These are phyloP conservation scores for Mytilinidion resinicola DNA, from an alignment of 495 filamentous ascomycete genomes.

Conservation along the genomic window DNA sequence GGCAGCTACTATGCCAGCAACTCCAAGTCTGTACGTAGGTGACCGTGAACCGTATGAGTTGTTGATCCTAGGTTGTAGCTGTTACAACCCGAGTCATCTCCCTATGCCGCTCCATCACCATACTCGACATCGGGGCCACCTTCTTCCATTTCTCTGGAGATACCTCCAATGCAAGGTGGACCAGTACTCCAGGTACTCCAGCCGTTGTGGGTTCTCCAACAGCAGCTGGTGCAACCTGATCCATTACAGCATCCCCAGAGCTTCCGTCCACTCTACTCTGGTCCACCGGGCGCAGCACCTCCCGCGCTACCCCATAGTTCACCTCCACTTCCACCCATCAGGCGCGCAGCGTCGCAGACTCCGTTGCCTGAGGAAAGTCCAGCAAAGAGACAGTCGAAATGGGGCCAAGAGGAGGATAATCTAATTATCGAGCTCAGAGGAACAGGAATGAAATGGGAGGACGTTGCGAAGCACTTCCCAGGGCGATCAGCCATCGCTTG, in stretches of 20 bases:
- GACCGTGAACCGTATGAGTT: too few relatives aligned
- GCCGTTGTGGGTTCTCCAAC: slow-evolving; percentile 21
- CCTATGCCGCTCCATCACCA: neutral
- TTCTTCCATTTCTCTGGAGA: slow-evolving; percentile 2
- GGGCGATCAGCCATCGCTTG: too few relatives aligned
- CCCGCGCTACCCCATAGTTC: slow-evolving; percentile 14
- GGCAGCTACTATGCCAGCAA: too few relatives aligned
- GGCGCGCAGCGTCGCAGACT: slow-evolving; percentile 44
- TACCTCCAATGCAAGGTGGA: slow-evolving; percentile 19
- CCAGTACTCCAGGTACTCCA: slow-evolving; percentile 24
- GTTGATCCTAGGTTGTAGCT: too few relatives aligned
- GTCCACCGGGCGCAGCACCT: slow-evolving; percentile 8
- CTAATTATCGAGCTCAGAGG: too few relatives aligned
- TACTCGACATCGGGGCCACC: slow-evolving; percentile 15
- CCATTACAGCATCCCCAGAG: slow-evolving; percentile 17
- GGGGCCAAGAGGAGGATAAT: too few relatives aligned
- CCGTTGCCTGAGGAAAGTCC: slow-evolving; percentile 52
- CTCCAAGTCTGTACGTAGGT: too few relatives aligned
- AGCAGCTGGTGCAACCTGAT: slow-evolving; percentile 15
- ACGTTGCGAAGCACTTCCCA: too few relatives aligned
- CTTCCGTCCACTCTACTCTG: slow-evolving; percentile 25
- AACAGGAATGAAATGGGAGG: too few relatives aligned
- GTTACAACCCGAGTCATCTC: too few relatives aligned
- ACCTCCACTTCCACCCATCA: slow-evolving; percentile 37
- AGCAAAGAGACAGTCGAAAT: too few relatives aligned